Conservation (phyloP, 306 rosid species). For the Amphicarpaea edgeworthii region DNA sequence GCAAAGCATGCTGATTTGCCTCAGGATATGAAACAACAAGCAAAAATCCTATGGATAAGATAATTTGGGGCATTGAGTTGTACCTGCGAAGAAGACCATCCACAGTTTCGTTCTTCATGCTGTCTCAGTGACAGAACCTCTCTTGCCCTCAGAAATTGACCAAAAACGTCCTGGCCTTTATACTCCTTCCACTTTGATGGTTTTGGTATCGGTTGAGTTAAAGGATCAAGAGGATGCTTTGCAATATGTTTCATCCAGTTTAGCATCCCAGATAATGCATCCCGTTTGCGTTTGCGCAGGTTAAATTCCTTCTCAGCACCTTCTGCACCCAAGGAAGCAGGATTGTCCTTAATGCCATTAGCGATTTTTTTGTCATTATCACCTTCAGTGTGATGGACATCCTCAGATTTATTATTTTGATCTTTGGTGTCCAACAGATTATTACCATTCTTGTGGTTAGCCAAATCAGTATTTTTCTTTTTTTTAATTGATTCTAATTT, state of each 20-base stretch:
- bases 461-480: constrained; percentile 43
- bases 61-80: constrained; percentile 25
- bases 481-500: constrained; percentile 47
- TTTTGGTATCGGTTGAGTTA: constrained; percentile 57
- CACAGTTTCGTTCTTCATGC: constrained; percentile 51
- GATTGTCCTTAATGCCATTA: constrained; percentile 33
- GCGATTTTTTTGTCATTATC: constrained; percentile 39
- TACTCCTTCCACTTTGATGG: constrained; percentile 68
- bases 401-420: constrained; percentile 37
- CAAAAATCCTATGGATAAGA: constrained; percentile 28
- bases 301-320: constrained; percentile 48
- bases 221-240: constrained; percentile 59
- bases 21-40: constrained; percentile 21
- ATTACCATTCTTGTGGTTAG: constrained; percentile 41
- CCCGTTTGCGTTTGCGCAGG: constrained; percentile 68
- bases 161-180: constrained; percentile 56
- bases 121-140: constrained; percentile 53
- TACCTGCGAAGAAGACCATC: constrained; percentile 69
- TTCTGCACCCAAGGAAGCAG: constrained; percentile 33
- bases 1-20: constrained; percentile 16
- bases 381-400: constrained; percentile 22
- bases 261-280: constrained; percentile 67
- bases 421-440: constrained; percentile 40
- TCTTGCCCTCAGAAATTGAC: constrained; percentile 69
- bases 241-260: constrained; percentile 71